phyloP scores from a whole-genome alignment of 2,329 filamentous ascomycete genomes.

The Plectosphaerella sp. region DNA sequence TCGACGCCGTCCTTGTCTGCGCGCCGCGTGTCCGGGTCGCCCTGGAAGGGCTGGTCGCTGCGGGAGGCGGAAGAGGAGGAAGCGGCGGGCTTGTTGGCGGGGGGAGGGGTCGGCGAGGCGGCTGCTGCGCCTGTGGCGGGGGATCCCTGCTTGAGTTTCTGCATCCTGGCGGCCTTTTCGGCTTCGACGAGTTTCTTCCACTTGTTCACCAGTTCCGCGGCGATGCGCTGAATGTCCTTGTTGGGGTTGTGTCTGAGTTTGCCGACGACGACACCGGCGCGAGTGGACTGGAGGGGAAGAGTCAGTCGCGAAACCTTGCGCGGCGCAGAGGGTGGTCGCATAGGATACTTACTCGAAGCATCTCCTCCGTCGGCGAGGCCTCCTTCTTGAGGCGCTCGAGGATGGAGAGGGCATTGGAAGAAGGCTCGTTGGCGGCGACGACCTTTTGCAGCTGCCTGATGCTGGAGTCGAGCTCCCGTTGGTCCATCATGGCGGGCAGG shows the following conservation, averaged over 20 bases:
- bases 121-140: slow-evolving; percentile 38
- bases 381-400: slow-evolving; percentile 76
- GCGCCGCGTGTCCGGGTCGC: slow-evolving; percentile 73
- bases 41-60: slow-evolving; percentile 44
- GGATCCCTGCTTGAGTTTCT: slow-evolving; percentile 29
- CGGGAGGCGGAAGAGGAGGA: slow-evolving; percentile 13
- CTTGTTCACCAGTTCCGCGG: slow-evolving; percentile 78
- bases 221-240: slow-evolving; percentile 74
- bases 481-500: slow-evolving; percentile 55
- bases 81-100: slow-evolving; percentile 40
- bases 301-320: neutral
- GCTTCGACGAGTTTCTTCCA: slow-evolving; percentile 78
- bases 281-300: slow-evolving; percentile 57
- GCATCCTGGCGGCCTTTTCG: slow-evolving; percentile 46
- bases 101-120: slow-evolving; percentile 47
- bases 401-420: slow-evolving; percentile 67
- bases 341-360: slow-evolving; percentile 63
- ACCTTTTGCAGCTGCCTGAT: slow-evolving; percentile 80
- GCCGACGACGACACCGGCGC: slow-evolving; percentile 84
- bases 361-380: slow-evolving; percentile 80
- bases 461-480: slow-evolving; percentile 73
- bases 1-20: slow-evolving; percentile 76
- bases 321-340: neutral
- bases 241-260: slow-evolving; percentile 73
- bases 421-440: slow-evolving; percentile 67